A percentile compares a stretch with the other conserved stretches of the same genome.
Conservation (phyloP, 2,329 filamentous ascomycete species). For the Colletotrichum phormii region DNA sequence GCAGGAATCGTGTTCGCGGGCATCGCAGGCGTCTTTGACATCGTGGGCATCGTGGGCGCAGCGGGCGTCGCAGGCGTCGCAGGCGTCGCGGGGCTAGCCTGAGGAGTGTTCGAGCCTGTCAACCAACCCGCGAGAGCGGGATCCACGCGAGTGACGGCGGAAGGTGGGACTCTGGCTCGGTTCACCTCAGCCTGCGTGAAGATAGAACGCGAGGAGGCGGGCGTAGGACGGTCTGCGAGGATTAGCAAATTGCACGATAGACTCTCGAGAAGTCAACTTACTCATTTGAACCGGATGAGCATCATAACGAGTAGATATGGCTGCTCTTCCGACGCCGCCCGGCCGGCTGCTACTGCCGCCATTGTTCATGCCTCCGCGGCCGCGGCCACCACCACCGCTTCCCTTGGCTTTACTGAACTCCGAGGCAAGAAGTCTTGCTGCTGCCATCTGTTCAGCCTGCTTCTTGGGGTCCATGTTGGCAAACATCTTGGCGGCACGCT, state of each 20-base stretch:
- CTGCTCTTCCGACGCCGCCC: not conserved
- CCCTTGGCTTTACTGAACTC: not conserved
- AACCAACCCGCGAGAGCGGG: not conserved
- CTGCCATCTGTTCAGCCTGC: slow-evolving; percentile 1
- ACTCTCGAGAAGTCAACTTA: not conserved
- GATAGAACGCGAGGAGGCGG: not conserved
- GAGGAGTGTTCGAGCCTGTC: not conserved
- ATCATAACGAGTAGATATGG: not conserved
- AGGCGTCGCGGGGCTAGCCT: not conserved
- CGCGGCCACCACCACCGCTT: not conserved
- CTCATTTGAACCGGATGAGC: not conserved
- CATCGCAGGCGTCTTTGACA: no score
- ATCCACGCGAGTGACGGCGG: not conserved
- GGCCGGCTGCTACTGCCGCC: not conserved
- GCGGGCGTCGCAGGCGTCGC: no score
- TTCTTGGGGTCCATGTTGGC: not conserved
- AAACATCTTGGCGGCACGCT: not conserved
- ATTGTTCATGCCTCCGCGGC: not conserved
- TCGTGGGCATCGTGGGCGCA: no score
- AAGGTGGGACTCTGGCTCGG: not conserved
- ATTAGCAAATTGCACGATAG: not conserved
- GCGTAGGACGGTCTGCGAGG: not conserved
- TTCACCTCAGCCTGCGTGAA: not conserved
- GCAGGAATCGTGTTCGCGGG: not conserved
- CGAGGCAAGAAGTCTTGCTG: not conserved